Percentiles rank a stretch among this genome's conserved stretches.
phyloP scores from a whole-genome alignment of 2,329 filamentous ascomycete genomes.

The Cladosporium cucumerinum region DNA sequence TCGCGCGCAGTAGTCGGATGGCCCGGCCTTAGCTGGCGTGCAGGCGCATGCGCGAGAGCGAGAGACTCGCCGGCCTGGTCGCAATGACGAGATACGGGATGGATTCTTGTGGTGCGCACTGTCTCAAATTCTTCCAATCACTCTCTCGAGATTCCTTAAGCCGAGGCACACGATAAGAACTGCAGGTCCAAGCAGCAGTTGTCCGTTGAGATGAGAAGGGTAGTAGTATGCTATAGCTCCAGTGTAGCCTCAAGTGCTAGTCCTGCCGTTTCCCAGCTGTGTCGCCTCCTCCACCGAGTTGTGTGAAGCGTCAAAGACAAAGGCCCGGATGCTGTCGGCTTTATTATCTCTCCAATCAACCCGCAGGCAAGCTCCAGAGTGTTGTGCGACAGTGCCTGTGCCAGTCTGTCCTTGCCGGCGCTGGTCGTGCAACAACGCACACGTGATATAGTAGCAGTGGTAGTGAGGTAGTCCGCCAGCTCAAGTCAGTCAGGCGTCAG shows the following conservation, averaged over 20 bases:
- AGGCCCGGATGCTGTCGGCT: constrained; percentile 12
- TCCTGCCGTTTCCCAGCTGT: background rate
- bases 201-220: background rate
- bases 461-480: background rate
- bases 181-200: constrained; percentile 3
- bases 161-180: constrained; percentile 15
- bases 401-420: background rate
- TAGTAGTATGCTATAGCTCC: background rate
- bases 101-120: constrained; percentile 9
- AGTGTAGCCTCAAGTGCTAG: background rate
- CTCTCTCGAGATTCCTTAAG: constrained; percentile 4
- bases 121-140: constrained; percentile 12
- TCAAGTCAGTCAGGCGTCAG: background rate
- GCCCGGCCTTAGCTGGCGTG: background rate
- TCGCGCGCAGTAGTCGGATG: background rate
- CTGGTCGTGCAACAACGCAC: background rate
- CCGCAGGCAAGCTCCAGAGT: background rate
- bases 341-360: background rate
- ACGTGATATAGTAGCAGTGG: background rate
- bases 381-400: background rate
- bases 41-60: background rate
- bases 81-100: constrained; percentile 8
- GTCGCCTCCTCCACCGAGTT: background rate
- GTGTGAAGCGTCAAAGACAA: background rate
- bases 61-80: background rate